Base-by-base conservation (phyloP, 2,329 filamentous ascomycete genomes). In the Juglanconis juglandina region DNA sequence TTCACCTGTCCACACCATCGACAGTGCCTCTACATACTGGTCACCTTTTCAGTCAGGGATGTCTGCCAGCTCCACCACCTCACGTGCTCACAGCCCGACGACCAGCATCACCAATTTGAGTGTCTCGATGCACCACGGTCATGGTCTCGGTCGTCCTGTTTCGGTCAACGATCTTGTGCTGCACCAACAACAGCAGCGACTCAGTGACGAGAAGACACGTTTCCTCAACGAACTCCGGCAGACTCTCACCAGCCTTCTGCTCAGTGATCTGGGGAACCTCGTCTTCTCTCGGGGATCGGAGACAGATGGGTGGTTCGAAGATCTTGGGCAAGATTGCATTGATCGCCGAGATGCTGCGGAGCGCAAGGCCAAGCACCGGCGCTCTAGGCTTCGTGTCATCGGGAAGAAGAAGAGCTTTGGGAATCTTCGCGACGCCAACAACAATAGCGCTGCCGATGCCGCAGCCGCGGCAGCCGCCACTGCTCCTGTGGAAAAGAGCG, bases 281-380 rank as follows among this genome's bases (percentile, higher is more conserved):
- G 88, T 97, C 1, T 95, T 96, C 73, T 86, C 87, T n/a, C 85
- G 85, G 54, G 95, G 95, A 3, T 96, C 92, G 47, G 95, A 99
- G 76, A 98, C 94, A 0, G 95, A 98, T 72, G 81, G 81, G 3
- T 97, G 94, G 89, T 95, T 97, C 66, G 81, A 84, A 56, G 84
- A 84, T 13, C 73, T 92, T 6, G 85, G 86, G 3, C 83, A 88
- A 66, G 79, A 88, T 65, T 88, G 85, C 69, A 85, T 87, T 56
- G 84, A 87, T 44, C 79, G 85, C 33, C 84, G 82, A 51, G 83
- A 87, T 53, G 79, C 81, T 3, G 73, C 82, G 37, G 79, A 85
- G 61, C 75, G 77, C 44, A 77, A 79, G 52, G 76, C 73, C 13
- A 77, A 76, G 63, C 79, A 77, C 50, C 77, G 76, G 62, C 77